Conservation (phyloP, 208 protist genomes). For the Angomonas deanei region DNA sequence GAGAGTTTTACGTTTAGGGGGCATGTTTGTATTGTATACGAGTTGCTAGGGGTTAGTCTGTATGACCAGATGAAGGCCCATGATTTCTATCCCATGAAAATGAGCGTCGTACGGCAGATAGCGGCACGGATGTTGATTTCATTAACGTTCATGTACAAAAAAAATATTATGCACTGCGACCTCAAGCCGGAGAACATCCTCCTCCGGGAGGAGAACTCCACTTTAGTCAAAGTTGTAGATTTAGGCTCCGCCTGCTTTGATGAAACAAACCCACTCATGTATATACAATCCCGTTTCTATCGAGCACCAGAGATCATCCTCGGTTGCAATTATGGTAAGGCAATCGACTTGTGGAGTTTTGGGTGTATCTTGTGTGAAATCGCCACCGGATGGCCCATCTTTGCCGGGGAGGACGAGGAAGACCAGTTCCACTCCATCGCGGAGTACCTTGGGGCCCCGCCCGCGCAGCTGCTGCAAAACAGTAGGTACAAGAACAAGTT, state of each 20-base stretch:
- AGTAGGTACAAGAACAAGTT: conserved; percentile 38
- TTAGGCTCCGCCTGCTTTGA: conserved; percentile 96
- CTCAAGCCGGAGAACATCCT: conserved; percentile 97
- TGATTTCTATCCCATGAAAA: conserved; percentile 76
- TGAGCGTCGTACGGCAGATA: conserved; percentile 58
- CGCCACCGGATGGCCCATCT: conserved; percentile 88
- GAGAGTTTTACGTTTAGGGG: conserved; percentile 65
- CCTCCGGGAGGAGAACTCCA: conserved; percentile 51
- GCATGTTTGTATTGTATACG: conserved; percentile 79
- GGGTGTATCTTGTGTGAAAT: conserved; percentile 92
- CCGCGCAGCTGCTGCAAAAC: conserved; percentile 27
- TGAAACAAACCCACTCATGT: conserved; percentile 83
- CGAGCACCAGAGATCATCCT: conserved; percentile 89
- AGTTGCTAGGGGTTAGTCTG: conserved; percentile 64
- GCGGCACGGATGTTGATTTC: conserved; percentile 62
- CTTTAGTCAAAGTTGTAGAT: conserved; percentile 95
- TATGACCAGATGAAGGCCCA: conserved; percentile 69
- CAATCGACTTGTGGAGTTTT: conserved; percentile 93
- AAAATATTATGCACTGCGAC: conserved; percentile 94
- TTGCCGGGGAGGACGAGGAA: conserved; percentile 81
- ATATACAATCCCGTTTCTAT: conserved; percentile 92
- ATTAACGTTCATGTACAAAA: conserved; percentile 66
- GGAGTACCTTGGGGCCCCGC: conserved; percentile 82
- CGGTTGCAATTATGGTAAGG: conserved; percentile 55
- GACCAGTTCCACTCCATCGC: conserved; percentile 86